phyloP scores from a whole-genome alignment of 345 rosid species.

The Populus deltoides region DNA sequence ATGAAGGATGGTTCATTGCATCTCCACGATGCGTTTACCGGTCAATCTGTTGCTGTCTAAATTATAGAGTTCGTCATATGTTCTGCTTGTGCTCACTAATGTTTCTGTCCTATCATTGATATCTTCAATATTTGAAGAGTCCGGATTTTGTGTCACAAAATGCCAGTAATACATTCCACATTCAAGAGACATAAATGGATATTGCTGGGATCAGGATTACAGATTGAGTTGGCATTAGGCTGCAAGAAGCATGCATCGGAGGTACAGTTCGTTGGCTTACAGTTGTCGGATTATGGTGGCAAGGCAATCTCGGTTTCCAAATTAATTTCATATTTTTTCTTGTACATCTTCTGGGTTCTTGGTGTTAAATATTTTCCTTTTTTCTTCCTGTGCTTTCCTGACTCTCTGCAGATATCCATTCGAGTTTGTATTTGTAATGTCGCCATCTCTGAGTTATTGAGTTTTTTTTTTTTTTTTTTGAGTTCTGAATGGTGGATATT shows the following conservation, averaged over 20 bases:
- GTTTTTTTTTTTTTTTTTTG: background rate
- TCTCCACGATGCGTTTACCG: conserved; percentile 81
- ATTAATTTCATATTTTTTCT: background rate
- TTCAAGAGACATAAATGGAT: background rate
- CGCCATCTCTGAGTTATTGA: conserved; percentile 3
- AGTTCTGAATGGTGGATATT: background rate
- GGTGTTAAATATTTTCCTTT: conserved; percentile 15
- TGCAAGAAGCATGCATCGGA: conserved; percentile 17
- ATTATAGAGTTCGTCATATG: conserved; percentile 1
- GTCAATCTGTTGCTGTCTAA: conserved; percentile 70
- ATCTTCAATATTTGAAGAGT: conserved; percentile 6
- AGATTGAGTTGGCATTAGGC: conserved; percentile 9
- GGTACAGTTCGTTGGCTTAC: background rate
- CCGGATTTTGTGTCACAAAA: conserved; percentile 5
- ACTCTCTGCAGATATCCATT: conserved; percentile 13
- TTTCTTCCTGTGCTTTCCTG: background rate
- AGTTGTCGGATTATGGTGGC: conserved; percentile 8
- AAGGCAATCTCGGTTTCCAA: background rate
- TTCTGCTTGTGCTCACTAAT: conserved; percentile 14
- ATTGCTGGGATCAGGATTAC: background rate
- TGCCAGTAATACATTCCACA: background rate
- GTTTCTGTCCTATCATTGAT: conserved; percentile 5
- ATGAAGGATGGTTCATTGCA: conserved; percentile 97
- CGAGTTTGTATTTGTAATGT: conserved; percentile 16
- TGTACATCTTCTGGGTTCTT: conserved; percentile 16